These are phyloP conservation scores for Agroathelia rolfsii DNA, from an alignment of 1,284 basidiomycete genomes.

Conservation along the genomic window DNA sequence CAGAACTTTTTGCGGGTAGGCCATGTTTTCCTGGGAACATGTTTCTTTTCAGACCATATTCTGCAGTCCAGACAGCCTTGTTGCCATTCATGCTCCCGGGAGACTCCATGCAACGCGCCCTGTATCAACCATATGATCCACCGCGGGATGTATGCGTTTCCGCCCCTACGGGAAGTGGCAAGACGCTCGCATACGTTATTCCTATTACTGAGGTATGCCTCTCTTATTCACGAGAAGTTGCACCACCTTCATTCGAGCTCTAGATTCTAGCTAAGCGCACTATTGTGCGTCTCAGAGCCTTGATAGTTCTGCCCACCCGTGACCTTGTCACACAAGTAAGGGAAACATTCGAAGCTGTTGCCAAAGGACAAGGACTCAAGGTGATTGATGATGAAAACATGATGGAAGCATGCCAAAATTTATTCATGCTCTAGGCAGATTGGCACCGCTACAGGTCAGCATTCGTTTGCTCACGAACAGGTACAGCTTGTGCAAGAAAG, in stretches of 20 bases:
- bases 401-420: conserved; percentile 3
- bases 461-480: conserved; percentile 79
- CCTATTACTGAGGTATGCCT: conserved; percentile 77
- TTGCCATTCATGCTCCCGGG: conserved; percentile 66
- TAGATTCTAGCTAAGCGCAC: conserved; percentile 66
- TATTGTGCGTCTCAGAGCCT: conserved; percentile 80
- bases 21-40: conserved; percentile 8
- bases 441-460: conserved; percentile 73
- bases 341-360: conserved; percentile 81
- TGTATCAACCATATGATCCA: conserved; percentile 66
- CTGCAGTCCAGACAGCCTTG: conserved; percentile 72
- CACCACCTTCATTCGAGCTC: conserved; percentile 3
- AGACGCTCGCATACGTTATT: conserved; percentile 90
- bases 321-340: conserved; percentile 92
- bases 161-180: conserved; percentile 95
- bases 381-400: conserved; percentile 28
- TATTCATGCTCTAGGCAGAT: conserved; percentile 37
- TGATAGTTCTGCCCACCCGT: conserved; percentile 88
- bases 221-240: conserved; percentile 6
- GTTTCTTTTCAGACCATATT: conserved; percentile 3
- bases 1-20: conserved; percentile 81
- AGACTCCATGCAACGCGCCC: conserved; percentile 25
- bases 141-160: conserved; percentile 90
- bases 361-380: conserved; percentile 81
- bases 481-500: conserved; percentile 54